A percentile compares a stretch with the other conserved stretches of the same genome.
phyloP scores from a whole-genome alignment of 2,329 filamentous ascomycete genomes.

The Aspergillus sclerotialis region DNA sequence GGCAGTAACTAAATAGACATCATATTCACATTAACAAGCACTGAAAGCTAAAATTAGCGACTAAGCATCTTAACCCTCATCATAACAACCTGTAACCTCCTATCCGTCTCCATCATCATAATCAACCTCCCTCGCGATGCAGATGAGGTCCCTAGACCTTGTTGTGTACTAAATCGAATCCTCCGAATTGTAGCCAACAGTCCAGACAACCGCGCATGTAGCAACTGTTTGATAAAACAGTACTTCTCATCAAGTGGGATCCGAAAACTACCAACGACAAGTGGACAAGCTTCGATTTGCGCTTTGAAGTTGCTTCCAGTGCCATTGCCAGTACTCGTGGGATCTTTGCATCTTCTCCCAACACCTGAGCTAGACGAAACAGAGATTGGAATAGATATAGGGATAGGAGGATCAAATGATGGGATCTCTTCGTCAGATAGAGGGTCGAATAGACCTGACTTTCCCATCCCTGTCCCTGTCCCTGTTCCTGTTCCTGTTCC shows the following conservation, averaged over 20 bases:
- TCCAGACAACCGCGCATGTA: constrained; percentile 21
- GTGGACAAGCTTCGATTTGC: constrained; percentile 18
- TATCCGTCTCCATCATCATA: constrained; percentile 27
- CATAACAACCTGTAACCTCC: constrained; percentile 21
- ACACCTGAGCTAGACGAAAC: too few species aligned
- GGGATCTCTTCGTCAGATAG: neutral
- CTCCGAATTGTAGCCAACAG: constrained; percentile 19
- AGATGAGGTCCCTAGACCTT: constrained; percentile 12
- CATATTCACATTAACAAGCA: too few species aligned
- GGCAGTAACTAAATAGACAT: too few species aligned
- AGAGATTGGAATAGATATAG: too few species aligned
- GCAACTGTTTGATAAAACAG: constrained; percentile 18
- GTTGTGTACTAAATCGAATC: constrained; percentile 20
- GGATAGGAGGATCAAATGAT: neutral
- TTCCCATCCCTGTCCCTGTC: too few species aligned
- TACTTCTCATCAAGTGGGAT: constrained; percentile 21
- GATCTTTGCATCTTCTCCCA: neutral
- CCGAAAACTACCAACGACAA: constrained; percentile 19
- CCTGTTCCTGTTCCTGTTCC: too few species aligned
- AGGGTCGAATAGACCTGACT: neutral
- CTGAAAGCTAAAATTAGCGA: constrained; percentile 3
- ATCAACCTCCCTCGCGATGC: constrained; percentile 17
- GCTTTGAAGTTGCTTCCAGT: constrained; percentile 7
- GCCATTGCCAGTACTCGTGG: neutral
- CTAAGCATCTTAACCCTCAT: constrained; percentile 20